Conservation (phyloP, 1,284 basidiomycete genomes). For the Marasmius fiardii region DNA sequence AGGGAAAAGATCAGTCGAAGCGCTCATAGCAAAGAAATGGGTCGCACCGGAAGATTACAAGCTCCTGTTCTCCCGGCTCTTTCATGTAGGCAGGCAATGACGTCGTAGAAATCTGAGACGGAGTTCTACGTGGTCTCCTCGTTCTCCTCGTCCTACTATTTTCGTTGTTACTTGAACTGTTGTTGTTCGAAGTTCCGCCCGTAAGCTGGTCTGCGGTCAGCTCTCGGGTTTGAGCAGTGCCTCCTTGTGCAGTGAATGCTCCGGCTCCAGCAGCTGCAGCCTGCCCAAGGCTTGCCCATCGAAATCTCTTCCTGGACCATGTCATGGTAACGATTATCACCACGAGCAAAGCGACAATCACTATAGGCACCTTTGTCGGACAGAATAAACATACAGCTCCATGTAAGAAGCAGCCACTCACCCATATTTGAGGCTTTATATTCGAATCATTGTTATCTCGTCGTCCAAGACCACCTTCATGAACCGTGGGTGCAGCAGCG, state of each 20-base stretch:
- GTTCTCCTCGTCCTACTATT: conserved; percentile 30
- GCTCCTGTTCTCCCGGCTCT: conserved; percentile 74
- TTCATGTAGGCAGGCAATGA: conserved; percentile 74
- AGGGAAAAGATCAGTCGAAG: neutral
- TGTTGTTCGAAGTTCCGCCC: conserved; percentile 27
- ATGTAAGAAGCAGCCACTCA: neutral
- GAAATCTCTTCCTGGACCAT: conserved; percentile 4
- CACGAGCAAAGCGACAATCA: conserved; percentile 9
- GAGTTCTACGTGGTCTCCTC: conserved; percentile 48
- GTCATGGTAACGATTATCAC: neutral
- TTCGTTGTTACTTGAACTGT: conserved; percentile 13
- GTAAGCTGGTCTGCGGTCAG: conserved; percentile 44
- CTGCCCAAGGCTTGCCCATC: conserved; percentile 2
- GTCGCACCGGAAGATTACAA: conserved; percentile 66
- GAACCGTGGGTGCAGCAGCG: conserved; percentile 6
- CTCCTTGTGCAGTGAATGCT: conserved; percentile 1
- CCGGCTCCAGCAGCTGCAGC: conserved; percentile 13
- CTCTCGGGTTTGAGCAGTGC: conserved; percentile 22
- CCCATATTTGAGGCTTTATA: neutral
- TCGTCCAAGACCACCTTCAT: neutral
- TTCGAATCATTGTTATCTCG: neutral
- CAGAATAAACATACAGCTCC: neutral
- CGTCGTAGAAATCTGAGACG: conserved; percentile 66
- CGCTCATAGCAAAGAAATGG: neutral
- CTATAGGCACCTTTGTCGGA: conserved; percentile 7